Evolutionary conservation across 225 moss, liverwort and hornwort species (phyloP), one percentile per base, ranked within the genome.

Genomic region (Bryoerythrophyllum caledonicum): DNA sequence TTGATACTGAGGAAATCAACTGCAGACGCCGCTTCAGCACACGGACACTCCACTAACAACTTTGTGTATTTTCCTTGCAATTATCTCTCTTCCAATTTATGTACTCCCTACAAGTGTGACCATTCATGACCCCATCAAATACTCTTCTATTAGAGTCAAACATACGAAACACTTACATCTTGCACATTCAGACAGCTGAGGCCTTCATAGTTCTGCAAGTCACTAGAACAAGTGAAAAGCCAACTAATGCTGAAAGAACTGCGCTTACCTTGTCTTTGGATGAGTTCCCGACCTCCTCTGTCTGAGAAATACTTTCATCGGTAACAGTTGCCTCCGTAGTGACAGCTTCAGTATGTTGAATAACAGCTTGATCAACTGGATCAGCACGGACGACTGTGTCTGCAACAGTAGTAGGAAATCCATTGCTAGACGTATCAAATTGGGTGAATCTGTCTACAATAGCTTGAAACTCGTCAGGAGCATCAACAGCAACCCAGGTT

Each of bases 401-500:
- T 79, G 59, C 82, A 73, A 71, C 32, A 21, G 63, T 80, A 17
- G 64, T 80, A 49, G 87, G 55, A 21, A 70, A 88, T 11, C 85
- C 90, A 80, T 81, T 95, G 72, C 76, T 67, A 71, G 77, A 60
- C 58, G 78, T 53, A 64, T 90, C 92, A 69, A 81, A 79, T 54
- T 82, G 51, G 10, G 86, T 93, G 21, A 99, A 83, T 65, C 88
- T 92, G 62, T 99, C 89, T 67, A 99, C 84, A 81, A 99, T 93
- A 21, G 75, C 86, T 81, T 99, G 99, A 70, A 99, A 99, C 70
- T 99, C 99, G 74, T 93, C 88, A 46, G 99, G 99, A 26, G 99
- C 90, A 85, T 99, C 99, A 65, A 95, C 85, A 68, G 93, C 84
- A 61, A 91, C 84, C 99, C 99, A 99, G 68, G 93, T 92, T 83